Conservation (phyloP, 768 basidiomycete genomes). For the Calocybe gangraenosa region DNA sequence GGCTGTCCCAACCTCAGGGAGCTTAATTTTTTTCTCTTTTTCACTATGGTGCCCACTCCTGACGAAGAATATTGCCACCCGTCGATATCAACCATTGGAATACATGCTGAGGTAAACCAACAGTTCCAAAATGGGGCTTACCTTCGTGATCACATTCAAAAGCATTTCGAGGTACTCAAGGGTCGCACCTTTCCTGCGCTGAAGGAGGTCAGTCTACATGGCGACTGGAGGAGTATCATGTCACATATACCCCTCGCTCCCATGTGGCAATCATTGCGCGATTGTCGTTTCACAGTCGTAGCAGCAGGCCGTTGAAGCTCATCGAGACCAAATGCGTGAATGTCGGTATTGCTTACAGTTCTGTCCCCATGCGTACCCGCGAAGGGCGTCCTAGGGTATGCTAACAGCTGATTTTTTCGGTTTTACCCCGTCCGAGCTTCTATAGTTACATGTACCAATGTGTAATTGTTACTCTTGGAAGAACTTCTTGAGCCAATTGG, state of each 20-base stretch:
- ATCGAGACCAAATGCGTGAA: no score
- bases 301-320: not conserved
- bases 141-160: slow-evolving; percentile 36
- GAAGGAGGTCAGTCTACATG: slow-evolving; percentile 41
- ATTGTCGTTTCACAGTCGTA: slow-evolving; percentile 27
- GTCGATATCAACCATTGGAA: slow-evolving; percentile 41
- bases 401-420: no score
- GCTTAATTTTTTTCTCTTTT: slow-evolving; percentile 55
- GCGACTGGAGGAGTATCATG: slow-evolving; percentile 44
- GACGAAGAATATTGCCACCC: slow-evolving; percentile 15
- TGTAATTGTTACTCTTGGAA: slow-evolving; percentile 31
- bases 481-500: slow-evolving; percentile 58
- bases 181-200: slow-evolving; percentile 42
- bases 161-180: slow-evolving; percentile 44
- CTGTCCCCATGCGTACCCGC: no score
- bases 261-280: slow-evolving; percentile 26
- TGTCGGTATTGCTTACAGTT: no score
- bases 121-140: slow-evolving; percentile 32
- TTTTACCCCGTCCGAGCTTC: no score
- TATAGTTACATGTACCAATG: no score
- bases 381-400: not conserved
- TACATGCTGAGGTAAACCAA: slow-evolving; percentile 46
- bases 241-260: slow-evolving; percentile 32
- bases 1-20: slow-evolving; percentile 41
- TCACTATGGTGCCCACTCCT: slow-evolving; percentile 32